Evolutionary conservation across 495 filamentous ascomycete species (phyloP), one percentile per base, ranked within the genome.

Genomic region (Penicillium maclennaniae): DNA sequence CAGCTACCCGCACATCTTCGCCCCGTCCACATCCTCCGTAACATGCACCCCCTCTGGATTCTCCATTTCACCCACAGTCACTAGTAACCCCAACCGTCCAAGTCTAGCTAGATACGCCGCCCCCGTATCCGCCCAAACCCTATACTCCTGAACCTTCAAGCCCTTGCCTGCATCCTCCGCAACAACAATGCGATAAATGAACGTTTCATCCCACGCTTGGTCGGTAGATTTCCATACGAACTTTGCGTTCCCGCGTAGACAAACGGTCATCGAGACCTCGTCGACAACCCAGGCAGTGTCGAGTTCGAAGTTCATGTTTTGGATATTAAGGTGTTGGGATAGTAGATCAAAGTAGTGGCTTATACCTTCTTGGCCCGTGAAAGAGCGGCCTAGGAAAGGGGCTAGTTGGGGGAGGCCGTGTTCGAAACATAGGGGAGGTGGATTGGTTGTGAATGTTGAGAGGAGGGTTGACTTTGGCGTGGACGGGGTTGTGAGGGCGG

Each of bases 121-220:
- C 10, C 83, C 83, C 3, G 80, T 79, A 73, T 87, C 83, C 25
- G 80, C 83, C 83, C 83, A 87, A 34, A 86, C 70, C 53, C 77
- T 70, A 67, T 83, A 87, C 51, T 69, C 72, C 20, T 53, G 54
- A 10, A 85, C 69, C 59, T 73, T 79, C 15, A 68, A 43, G 45
- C 50, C 45, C 20, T 23, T 23, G 23, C 60, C 56, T 16, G 37
- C 45, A 6, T 71, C 68, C 9, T 62, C 62, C 19, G 75, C 77
- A 51, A 85, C 69, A 39, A 47, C 66, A 31, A 87, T 56, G 28
- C 77, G 67, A 63, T 86, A 87, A 10, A 68, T 62, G 62, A 87
- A 84, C 1, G 68, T 69, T 66, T 87, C 83, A 45, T 79, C 68
- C 83, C 83, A 86, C 36, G 59, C 65, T 54, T 85, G 69, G 0